phyloP scores from a whole-genome alignment of 306 rosid species.

The Sophora flavescens region DNA sequence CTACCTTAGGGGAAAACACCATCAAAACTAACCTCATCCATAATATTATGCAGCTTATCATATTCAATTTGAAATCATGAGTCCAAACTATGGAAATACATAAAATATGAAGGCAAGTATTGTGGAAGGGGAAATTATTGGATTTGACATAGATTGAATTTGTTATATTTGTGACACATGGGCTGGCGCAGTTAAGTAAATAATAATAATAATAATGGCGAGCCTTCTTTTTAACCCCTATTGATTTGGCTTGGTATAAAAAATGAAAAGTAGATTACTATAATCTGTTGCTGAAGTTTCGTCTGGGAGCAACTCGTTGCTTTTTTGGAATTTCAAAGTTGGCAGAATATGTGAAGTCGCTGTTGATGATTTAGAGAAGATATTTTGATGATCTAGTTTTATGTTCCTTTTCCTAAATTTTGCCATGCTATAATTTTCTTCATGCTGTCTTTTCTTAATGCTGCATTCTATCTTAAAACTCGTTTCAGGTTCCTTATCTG shows the following conservation, averaged over 20 bases:
- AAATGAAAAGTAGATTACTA: not conserved
- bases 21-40: no score
- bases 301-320: slow-evolving; percentile 15
- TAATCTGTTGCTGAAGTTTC: slow-evolving; percentile 19
- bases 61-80: not conserved
- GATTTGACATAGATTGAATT: not conserved
- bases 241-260: not conserved
- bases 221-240: slow-evolving; percentile 6
- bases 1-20: no score
- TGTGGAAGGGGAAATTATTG: slow-evolving; percentile 22
- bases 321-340: slow-evolving; percentile 20
- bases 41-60: no score
- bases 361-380: slow-evolving; percentile 5
- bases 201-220: not conserved
- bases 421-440: slow-evolving; percentile 3
- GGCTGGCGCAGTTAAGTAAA: not conserved
- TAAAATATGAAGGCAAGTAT: slow-evolving; percentile 6
- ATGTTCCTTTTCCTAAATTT: not conserved
- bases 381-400: slow-evolving; percentile 20
- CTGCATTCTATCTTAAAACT: slow-evolving; percentile 24
- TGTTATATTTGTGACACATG: not conserved
- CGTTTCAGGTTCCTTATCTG: slow-evolving; percentile 83
- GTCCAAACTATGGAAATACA: not conserved
- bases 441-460: slow-evolving; percentile 13
- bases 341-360: slow-evolving; percentile 18